Conservation (phyloP, 345 rosid species). For the Eutrema japonicum region DNA sequence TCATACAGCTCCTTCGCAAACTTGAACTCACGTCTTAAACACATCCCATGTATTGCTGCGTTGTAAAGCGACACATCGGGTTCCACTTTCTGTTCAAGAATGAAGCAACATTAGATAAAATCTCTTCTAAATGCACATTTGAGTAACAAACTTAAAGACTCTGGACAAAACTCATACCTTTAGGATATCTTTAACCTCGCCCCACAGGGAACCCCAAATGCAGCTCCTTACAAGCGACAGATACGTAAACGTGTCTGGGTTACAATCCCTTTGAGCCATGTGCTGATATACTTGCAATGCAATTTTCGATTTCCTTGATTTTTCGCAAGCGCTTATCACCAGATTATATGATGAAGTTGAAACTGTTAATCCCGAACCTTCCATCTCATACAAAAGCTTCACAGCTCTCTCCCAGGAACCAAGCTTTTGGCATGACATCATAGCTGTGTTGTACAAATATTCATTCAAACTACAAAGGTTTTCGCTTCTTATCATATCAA, state of each 20-base stretch:
- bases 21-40: constrained; percentile 62
- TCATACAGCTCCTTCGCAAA: constrained; percentile 62
- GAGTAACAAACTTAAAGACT: constrained; percentile 4
- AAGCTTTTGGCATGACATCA: constrained; percentile 78
- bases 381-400: constrained; percentile 79
- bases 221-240: constrained; percentile 68
- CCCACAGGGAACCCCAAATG: constrained; percentile 85
- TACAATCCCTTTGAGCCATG: constrained; percentile 60
- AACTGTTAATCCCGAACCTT: constrained; percentile 54
- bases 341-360: constrained; percentile 67
- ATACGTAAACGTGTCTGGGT: constrained; percentile 70
- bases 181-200: constrained; percentile 63
- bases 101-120: constrained; percentile 8
- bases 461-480: constrained; percentile 48
- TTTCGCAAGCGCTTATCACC: constrained; percentile 69
- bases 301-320: constrained; percentile 66
- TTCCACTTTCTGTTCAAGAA: constrained; percentile 51
- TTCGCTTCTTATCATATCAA: constrained; percentile 57
- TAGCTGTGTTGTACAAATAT: constrained; percentile 61
- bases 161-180: constrained; percentile 53
- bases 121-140: background rate
- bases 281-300: constrained; percentile 76
- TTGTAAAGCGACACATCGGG: constrained; percentile 65
- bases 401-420: constrained; percentile 78
- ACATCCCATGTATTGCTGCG: constrained; percentile 78